Evolutionary conservation across 345 rosid species (phyloP), one percentile per base, ranked within the genome.

Genomic region (Brassica nigra): DNA sequence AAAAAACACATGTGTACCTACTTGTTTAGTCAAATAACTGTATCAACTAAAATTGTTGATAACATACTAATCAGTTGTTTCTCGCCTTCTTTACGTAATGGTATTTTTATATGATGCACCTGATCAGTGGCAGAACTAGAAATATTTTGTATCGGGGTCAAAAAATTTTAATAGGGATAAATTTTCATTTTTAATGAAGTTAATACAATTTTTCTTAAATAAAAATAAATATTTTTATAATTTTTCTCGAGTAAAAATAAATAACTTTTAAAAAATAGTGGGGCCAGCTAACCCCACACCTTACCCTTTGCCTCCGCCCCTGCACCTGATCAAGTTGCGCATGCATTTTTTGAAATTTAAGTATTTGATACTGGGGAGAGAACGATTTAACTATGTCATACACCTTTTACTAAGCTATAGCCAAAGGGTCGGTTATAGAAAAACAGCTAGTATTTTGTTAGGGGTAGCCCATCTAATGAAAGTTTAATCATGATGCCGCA

Each of bases 251-350:
- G 23, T 20, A 20, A 20, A 20, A 20, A 20, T 20, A 20, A 20
- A 20, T 20, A 20, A 20, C 23, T 20, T 20, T 20, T 0, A 20
- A 20, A 20, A 20, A 20, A 20, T 20, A 20, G 23, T 20, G 1
- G 23, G 23, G 23, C 1, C 23, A 20, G 23, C 23, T 20, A 20
- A 20, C 23, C 23, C 23, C 23, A 20, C 23, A 20, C 23, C 23
- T 20, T 20, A 20, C 23, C 23, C 1, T 20, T 20, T 20, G 23
- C 23, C 23, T 20, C 23, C 23, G 23, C 23, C 23, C 23, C 23
- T 20, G 47, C 27, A 78, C 66, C 76, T 64, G 8, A 37, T 8
- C 8, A 78, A 77, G 76, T 62, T 63, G 81, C 81, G 81, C 81
- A 66, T 72, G 81, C 77, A 72, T 71, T 52, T 62, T 55, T 71